Percentiles rank a stretch among this genome's conserved stretches.
These are phyloP conservation scores for Gymnopilus junonius DNA, from an alignment of 768 basidiomycete species.

Conservation along the genomic window DNA sequence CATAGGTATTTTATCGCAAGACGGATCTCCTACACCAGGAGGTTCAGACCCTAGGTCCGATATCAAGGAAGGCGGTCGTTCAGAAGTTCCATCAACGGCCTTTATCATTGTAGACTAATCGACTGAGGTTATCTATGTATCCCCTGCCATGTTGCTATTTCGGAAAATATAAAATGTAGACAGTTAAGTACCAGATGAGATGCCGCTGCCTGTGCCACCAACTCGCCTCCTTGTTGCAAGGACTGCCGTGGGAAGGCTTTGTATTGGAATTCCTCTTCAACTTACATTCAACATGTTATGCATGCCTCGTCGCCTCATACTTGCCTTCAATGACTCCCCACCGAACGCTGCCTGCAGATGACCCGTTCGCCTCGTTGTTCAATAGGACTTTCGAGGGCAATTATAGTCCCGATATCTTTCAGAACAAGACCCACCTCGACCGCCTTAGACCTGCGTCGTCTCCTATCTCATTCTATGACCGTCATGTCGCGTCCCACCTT, in stretches of 20 bases:
- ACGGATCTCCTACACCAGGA: background rate
- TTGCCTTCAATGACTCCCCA: too few relatives aligned
- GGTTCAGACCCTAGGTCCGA: background rate
- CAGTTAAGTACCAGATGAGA: background rate
- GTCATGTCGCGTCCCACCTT: conserved; percentile 3
- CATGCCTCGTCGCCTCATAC: background rate
- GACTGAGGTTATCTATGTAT: too few relatives aligned
- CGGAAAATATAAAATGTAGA: background rate
- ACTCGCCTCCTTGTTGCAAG: background rate
- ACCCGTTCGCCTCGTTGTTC: background rate
- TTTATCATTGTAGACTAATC: too few relatives aligned
- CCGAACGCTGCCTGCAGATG: too few relatives aligned
- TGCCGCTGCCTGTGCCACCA: too few relatives aligned
- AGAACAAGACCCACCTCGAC: background rate
- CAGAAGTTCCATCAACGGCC: background rate
- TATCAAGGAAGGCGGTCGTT: background rate
- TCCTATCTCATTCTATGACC: conserved; percentile 13
- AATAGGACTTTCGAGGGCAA: background rate
- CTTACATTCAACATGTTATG: background rate
- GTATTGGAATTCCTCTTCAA: background rate
- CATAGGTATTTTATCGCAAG: background rate
- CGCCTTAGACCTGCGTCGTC: background rate
- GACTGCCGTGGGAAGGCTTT: background rate
- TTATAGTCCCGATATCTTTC: background rate
- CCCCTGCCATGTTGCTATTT: too few relatives aligned